Conservation (phyloP, 768 basidiomycete species). For the Mycena leptocephala region DNA sequence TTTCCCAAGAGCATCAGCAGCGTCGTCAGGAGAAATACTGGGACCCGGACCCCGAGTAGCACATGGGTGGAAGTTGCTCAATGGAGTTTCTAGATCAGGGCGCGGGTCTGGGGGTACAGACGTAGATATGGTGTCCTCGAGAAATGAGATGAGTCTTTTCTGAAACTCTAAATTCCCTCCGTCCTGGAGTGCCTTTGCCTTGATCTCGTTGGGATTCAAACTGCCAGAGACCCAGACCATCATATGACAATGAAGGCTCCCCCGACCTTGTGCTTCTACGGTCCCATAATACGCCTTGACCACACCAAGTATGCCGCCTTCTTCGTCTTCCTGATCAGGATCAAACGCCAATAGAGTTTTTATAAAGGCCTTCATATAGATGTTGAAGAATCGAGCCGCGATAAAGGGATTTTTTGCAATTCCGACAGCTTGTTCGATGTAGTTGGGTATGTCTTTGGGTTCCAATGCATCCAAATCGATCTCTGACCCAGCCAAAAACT, state of each 20-base stretch:
- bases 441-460: background rate
- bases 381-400: background rate
- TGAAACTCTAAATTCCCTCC: slow-evolving; percentile 9
- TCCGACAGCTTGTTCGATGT: background rate
- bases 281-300: background rate
- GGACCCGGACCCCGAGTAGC: background rate
- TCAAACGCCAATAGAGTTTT: background rate
- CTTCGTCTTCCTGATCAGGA: background rate
- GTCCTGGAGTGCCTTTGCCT: background rate
- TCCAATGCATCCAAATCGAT: background rate
- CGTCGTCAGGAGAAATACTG: background rate
- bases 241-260: slow-evolving; percentile 2
- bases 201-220: background rate
- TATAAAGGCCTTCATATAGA: slow-evolving; percentile 1
- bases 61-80: background rate
- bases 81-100: background rate
- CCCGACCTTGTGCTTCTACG: background rate
- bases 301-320: background rate
- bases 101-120: background rate
- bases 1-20: background rate
- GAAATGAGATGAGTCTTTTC: background rate
- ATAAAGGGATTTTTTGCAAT: background rate
- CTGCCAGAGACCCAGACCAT: background rate
- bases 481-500: background rate
- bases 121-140: background rate